Conservation (phyloP, 164 flowering plant species). For the Euptelea pleiosperma region DNA sequence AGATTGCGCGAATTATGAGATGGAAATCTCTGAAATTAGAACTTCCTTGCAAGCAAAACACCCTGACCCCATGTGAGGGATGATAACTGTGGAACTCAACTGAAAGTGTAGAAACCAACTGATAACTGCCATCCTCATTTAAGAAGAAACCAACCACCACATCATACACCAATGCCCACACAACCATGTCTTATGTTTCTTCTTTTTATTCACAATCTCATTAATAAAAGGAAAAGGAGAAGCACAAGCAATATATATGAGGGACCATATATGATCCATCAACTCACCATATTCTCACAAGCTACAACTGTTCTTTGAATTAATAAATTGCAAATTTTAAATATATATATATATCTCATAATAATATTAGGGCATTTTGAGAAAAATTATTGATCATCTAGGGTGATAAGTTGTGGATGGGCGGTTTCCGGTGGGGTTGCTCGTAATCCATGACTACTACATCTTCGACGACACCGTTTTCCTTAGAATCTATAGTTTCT, state of each 20-base stretch:
- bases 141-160: conserved; percentile 26
- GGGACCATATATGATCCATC: conserved; percentile 14
- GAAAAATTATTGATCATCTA: too few relatives aligned
- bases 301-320: conserved; percentile 1
- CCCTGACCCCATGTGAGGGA: not conserved
- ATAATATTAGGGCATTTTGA: too few relatives aligned
- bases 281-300: conserved; percentile 9
- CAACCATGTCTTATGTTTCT: conserved; percentile 13
- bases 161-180: conserved; percentile 14
- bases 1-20: too few relatives aligned
- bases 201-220: conserved; percentile 7
- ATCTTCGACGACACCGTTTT: conserved; percentile 24
- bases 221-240: not conserved
- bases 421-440: conserved; percentile 53
- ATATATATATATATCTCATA: not conserved
- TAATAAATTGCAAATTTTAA: not conserved
- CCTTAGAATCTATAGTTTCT: conserved; percentile 29
- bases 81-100: not conserved
- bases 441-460: conserved; percentile 48
- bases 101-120: conserved; percentile 13
- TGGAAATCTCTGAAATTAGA: too few relatives aligned
- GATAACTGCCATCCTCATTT: conserved; percentile 25
- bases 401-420: conserved; percentile 49
- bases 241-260: conserved; percentile 2
- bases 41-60: not conserved